Evolutionary conservation across 352 stramenopile species (phyloP).

Genomic region (Phytophthora fragariaefolia): DNA sequence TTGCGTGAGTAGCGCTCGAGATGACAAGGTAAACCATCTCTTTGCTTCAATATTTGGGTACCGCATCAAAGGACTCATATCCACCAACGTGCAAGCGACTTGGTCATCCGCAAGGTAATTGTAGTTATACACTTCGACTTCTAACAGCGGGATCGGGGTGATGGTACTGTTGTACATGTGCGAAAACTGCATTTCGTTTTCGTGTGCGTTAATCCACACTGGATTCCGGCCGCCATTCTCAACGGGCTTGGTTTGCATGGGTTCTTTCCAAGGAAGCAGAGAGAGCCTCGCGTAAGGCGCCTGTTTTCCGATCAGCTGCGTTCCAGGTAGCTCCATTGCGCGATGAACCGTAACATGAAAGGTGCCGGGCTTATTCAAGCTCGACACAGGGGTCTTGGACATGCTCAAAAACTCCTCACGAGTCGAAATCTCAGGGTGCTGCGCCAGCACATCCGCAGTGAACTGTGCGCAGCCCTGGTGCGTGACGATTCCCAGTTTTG

Average conservation of each 20-base stretch:
- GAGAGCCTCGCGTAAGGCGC: slow-evolving; percentile 79
- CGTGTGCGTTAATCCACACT: slow-evolving; percentile 72
- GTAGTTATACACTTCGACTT: slow-evolving; percentile 88
- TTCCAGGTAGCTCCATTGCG: slow-evolving; percentile 73
- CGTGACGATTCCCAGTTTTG: slow-evolving; percentile 58
- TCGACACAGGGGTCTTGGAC: slow-evolving; percentile 51
- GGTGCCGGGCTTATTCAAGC: slow-evolving; percentile 69
- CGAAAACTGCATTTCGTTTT: slow-evolving; percentile 85
- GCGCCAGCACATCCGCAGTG: slow-evolving; percentile 67
- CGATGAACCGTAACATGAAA: slow-evolving; percentile 81
- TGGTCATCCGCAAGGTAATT: slow-evolving; percentile 86
- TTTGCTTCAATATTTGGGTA: slow-evolving; percentile 76
- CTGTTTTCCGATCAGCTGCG: slow-evolving; percentile 68
- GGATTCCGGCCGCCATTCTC: slow-evolving; percentile 80
- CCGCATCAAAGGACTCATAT: slow-evolving; percentile 83
- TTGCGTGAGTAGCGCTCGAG: slow-evolving; percentile 54
- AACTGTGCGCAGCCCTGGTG: slow-evolving; percentile 83
- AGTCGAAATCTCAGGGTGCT: slow-evolving; percentile 63
- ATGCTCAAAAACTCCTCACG: slow-evolving; percentile 57
- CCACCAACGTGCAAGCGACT: slow-evolving; percentile 77
- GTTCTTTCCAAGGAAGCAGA: slow-evolving; percentile 86
- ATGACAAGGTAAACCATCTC: slow-evolving; percentile 86
- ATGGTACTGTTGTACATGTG: slow-evolving; percentile 92
- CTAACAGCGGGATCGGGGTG: slow-evolving; percentile 82
- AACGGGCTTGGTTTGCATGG: slow-evolving; percentile 76